Evolutionary conservation across 768 basidiomycete species (phyloP).

Genomic region (Collybia mongolica): DNA sequence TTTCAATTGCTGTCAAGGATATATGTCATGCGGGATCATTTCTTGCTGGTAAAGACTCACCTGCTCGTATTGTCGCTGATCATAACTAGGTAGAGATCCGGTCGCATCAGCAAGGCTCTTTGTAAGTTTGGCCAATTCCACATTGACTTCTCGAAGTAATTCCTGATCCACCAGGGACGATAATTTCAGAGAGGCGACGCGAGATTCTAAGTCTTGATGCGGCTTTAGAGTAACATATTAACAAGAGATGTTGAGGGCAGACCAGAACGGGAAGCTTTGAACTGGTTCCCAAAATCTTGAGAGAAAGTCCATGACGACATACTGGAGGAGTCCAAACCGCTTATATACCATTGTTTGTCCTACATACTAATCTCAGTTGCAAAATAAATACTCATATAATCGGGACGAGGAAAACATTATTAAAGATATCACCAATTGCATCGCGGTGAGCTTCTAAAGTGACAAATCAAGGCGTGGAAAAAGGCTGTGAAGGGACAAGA

Average conservation of each 20-base stretch:
- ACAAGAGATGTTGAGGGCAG: conserved; percentile 25
- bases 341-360: too few relatives aligned
- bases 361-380: too few relatives aligned
- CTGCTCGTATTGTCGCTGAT: conserved; percentile 69
- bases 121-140: conserved; percentile 54
- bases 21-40: conserved; percentile 5
- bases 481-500: too few relatives aligned
- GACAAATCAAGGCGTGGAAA: too few relatives aligned
- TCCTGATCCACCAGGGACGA: conserved; percentile 26
- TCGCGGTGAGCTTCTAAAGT: too few relatives aligned
- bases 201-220: conserved; percentile 32
- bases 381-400: too few relatives aligned
- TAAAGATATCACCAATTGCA: too few relatives aligned
- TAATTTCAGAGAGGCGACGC: conserved; percentile 39
- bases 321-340: too few relatives aligned
- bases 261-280: conserved; percentile 53
- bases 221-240: conserved; percentile 13
- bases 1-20: conserved; percentile 59
- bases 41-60: conserved; percentile 36
- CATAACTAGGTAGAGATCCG: conserved; percentile 65
- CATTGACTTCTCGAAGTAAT: conserved; percentile 41
- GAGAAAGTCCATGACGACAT: conserved; percentile 45
- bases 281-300: conserved; percentile 47
- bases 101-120: conserved; percentile 66
- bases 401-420: too few relatives aligned